Base-by-base conservation (phyloP, 805 yeast species). In the Blastobotrys robertii region DNA sequence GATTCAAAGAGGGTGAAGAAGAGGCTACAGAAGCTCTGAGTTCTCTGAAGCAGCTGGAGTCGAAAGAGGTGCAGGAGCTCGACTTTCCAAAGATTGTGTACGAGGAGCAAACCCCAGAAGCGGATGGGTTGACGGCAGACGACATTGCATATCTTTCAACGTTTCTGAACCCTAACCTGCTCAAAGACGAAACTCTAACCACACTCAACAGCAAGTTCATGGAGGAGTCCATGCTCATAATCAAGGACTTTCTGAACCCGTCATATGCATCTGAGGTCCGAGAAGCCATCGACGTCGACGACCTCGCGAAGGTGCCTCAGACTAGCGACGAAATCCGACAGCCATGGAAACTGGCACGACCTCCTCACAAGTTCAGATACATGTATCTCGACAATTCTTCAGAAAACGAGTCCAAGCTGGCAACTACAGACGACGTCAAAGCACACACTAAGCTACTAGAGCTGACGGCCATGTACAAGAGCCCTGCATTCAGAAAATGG, bases 331-430 rank as follows among this genome's bases (percentile, higher is more conserved):
- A 83, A 22, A 74, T 84, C 1, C 42, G 57, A 8, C 67, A 60
- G 39, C 95, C 95, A 6, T 92, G 98, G 98, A 79, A 81, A 48
- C 70, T 87, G 34, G 92, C 97, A 1, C 74, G 82, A 38, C 97
- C 98, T 7, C 92, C 97, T 7, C 97, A 90, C 57, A 86, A 92
- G 59, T 88, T 87, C 65, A 68, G 96, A 48, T 92, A 72, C 57
- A 60, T 86, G 68, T 90, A 86, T 58, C 69, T 88, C 29, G 94
- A 85, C 57, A 90, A 90, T 2, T 65, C 67, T 44, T 57, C 69
- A 9, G 55, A 52, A 9, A 65, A 58, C 38, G 55, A 44, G 11
- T 44, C 31, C 3, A 37, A 36, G 11, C 39, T 13, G 3, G 37
- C 29, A 6, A 19, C 30, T 7, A 31, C 48, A 2, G 37, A 52